Percentiles rank a stretch among this genome's conserved stretches.
These are phyloP conservation scores for Curvularia sp. DNA, from an alignment of 2,329 filamentous ascomycete genomes.

Conservation along the genomic window DNA sequence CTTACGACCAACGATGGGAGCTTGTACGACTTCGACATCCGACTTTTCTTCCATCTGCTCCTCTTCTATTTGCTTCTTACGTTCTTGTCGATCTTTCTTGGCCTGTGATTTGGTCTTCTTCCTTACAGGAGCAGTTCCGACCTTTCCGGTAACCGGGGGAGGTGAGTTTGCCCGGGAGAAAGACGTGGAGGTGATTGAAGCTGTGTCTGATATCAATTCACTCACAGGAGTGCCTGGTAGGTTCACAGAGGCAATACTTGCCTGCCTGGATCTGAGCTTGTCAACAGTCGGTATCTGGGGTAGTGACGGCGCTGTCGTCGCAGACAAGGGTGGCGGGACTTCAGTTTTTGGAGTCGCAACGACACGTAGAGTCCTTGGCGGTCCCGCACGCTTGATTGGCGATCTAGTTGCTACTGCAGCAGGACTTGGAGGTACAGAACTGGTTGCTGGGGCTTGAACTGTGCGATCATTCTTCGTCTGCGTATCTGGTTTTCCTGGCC, in stretches of 20 bases:
- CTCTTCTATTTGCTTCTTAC: conserved; percentile 68
- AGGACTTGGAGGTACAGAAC: conserved; percentile 58
- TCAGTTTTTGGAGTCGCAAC: conserved; percentile 72
- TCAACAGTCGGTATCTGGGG: conserved; percentile 47
- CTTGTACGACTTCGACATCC: conserved; percentile 63
- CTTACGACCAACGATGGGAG: conserved; percentile 78
- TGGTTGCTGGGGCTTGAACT: conserved; percentile 53
- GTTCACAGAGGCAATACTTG: conserved; percentile 64
- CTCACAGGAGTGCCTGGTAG: conserved; percentile 76
- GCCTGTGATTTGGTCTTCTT: conserved; percentile 78
- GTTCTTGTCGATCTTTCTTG: conserved; percentile 74
- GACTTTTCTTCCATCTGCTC: conserved; percentile 58
- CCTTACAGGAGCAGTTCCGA: conserved; percentile 73
- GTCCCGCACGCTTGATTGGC: conserved; percentile 50
- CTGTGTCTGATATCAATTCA: conserved; percentile 77
- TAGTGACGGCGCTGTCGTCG: conserved; percentile 38
- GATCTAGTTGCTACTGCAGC: conserved; percentile 60
- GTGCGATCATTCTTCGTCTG: conserved; percentile 36
- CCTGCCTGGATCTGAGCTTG: conserved; percentile 58
- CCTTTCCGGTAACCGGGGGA: conserved; percentile 63
- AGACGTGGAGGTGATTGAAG: conserved; percentile 75
- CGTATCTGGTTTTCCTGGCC: conserved; percentile 30
- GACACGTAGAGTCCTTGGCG: conserved; percentile 72
- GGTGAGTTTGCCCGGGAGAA: conserved; percentile 76
- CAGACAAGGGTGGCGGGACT: conserved; percentile 53